Percentiles rank a stretch among this genome's conserved stretches.
Evolutionary conservation across 257 asterid species (phyloP).

Genomic region (Handroanthus guayacan): DNA sequence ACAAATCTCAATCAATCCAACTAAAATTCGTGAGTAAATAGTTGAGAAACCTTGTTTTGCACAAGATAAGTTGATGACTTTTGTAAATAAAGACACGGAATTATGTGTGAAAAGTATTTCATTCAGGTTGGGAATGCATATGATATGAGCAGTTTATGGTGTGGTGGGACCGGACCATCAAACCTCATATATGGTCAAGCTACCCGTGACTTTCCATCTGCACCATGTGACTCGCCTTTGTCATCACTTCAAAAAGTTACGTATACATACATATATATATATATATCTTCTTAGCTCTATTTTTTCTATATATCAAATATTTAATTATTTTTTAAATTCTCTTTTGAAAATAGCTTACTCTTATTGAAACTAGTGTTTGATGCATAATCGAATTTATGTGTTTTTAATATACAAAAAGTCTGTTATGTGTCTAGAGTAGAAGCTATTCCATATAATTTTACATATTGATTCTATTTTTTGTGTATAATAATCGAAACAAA

Average conservation of each 20-base stretch:
- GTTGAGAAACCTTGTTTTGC: background rate
- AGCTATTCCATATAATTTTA: no score
- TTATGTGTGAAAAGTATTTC: background rate
- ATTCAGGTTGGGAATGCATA: background rate
- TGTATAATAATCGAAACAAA: no score
- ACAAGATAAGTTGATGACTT: background rate
- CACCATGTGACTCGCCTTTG: conserved; percentile 53
- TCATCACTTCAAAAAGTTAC: conserved; percentile 25
- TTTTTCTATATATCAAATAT: no score
- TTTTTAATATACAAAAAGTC: no score
- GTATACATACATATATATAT: no score
- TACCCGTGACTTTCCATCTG: conserved; percentile 53
- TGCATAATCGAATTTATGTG: no score
- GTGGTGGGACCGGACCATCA: conserved; percentile 23
- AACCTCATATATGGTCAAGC: conserved; percentile 21
- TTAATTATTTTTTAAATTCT: no score
- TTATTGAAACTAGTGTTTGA: no score
- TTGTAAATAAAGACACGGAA: background rate
- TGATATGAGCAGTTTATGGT: background rate
- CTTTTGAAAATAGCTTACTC: no score
- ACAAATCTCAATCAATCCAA: conserved; percentile 4
- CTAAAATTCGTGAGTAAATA: background rate
- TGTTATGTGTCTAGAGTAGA: no score
- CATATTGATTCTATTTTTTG: no score
- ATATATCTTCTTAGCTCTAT: no score